Conservation (phyloP, 2,329 filamentous ascomycete species). For the Chaetothyriales sp. region DNA sequence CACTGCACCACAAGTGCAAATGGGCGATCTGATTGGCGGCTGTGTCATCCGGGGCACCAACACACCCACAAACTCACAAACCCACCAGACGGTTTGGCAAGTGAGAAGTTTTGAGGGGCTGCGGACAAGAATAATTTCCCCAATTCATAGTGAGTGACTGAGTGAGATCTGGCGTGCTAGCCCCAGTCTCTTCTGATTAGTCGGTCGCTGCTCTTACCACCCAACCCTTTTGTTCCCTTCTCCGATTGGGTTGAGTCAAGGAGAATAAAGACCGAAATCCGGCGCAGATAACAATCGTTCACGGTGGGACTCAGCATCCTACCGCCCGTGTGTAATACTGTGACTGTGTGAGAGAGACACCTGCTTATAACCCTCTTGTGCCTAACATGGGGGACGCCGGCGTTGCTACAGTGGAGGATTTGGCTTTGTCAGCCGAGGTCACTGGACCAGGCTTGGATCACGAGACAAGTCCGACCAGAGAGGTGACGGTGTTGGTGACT, state of each 20-base stretch:
- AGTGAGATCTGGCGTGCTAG: neutral
- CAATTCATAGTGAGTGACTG: neutral
- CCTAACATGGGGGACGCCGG: neutral
- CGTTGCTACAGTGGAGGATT: neutral
- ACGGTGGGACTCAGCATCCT: neutral
- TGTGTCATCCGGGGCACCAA: too few relatives aligned
- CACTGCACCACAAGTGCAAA: too few relatives aligned
- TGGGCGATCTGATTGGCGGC: too few relatives aligned
- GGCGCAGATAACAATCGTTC: neutral
- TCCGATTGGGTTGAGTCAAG: neutral
- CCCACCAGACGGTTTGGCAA: too few relatives aligned
- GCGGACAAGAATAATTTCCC: too few relatives aligned
- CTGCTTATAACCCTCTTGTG: neutral
- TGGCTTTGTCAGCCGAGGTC: neutral
- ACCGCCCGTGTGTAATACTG: neutral
- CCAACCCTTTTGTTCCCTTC: neutral
- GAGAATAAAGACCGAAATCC: neutral
- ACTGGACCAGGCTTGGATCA: neutral
- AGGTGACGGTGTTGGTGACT: constrained; percentile 35
- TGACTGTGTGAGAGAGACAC: neutral
- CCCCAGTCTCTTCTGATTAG: neutral
- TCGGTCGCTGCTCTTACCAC: neutral
- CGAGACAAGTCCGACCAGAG: constrained; percentile 17
- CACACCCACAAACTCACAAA: too few relatives aligned
- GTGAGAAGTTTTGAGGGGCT: too few relatives aligned